phyloP scores from a whole-genome alignment of 495 filamentous ascomycete species.

The Acidiella bohemica region DNA sequence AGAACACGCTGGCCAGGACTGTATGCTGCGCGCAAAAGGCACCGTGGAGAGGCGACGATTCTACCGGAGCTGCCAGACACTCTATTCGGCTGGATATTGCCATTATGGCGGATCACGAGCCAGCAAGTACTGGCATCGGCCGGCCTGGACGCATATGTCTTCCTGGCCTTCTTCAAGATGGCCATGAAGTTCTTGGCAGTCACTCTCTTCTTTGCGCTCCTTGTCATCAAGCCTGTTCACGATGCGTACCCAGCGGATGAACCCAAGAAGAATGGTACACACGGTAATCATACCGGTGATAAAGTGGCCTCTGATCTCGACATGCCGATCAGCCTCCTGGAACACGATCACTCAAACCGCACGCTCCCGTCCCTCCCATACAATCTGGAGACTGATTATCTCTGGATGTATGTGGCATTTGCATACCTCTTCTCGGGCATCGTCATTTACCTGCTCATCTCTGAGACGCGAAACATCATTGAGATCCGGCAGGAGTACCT shows the following conservation, averaged over 20 bases:
- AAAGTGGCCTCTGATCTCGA: constrained; percentile 2
- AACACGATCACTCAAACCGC: constrained; percentile 13
- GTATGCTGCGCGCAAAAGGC: constrained; percentile 76
- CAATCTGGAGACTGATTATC: constrained; percentile 38
- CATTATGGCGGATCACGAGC: constrained; percentile 76
- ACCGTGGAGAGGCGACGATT: constrained; percentile 49
- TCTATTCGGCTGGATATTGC: constrained; percentile 89
- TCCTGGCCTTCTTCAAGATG: constrained; percentile 89
- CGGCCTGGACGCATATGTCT: constrained; percentile 91
- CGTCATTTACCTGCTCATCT: constrained; percentile 67
- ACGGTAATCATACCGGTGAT: constrained; percentile 30
- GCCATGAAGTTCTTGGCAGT: constrained; percentile 67
- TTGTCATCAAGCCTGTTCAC: constrained; percentile 77
- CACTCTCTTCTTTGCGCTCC: constrained; percentile 64
- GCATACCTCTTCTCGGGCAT: constrained; percentile 79
- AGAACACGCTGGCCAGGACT: constrained; percentile 85
- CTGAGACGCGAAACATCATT: constrained; percentile 72
- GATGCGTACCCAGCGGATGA: constrained; percentile 45
- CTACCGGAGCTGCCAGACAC: constrained; percentile 74
- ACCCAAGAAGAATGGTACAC: constrained; percentile 14
- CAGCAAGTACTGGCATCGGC: constrained; percentile 80
- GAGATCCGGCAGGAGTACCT: constrained; percentile 79
- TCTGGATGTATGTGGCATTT: constrained; percentile 91
- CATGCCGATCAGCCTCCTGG: constrained; percentile 6
- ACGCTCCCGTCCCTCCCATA: constrained; percentile 9